Conservation (phyloP, 352 stramenopile species). For the Hyaloperonospora arabidopsidis region DNA sequence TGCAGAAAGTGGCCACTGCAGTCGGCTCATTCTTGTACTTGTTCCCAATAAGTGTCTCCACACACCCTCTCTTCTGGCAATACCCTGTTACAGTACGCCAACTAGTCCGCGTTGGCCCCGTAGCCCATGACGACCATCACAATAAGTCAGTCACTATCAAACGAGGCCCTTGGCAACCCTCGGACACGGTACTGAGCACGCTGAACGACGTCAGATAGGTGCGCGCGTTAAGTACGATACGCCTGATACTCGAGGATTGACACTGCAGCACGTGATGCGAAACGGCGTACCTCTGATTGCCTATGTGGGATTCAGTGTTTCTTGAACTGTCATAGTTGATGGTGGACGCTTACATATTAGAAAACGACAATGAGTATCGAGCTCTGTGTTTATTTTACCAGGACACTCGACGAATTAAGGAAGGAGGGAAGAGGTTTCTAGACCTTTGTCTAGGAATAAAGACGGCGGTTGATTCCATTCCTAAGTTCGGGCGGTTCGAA, state of each 20-base stretch:
- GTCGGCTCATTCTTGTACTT: constrained; percentile 49
- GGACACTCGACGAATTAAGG: no score
- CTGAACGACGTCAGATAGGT: constrained; percentile 60
- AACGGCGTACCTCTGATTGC: constrained; percentile 19
- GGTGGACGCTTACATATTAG: no score
- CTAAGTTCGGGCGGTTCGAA: no score
- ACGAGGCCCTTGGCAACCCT: background rate
- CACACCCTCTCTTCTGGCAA: constrained; percentile 48
- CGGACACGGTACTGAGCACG: constrained; percentile 20
- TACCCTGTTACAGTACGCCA: constrained; percentile 43
- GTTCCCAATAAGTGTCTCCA: constrained; percentile 37
- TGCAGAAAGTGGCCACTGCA: constrained; percentile 56
- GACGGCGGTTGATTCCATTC: no score
- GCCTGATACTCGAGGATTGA: constrained; percentile 39
- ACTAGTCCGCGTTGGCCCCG: constrained; percentile 42
- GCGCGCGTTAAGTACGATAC: constrained; percentile 65
- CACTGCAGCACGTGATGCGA: constrained; percentile 3
- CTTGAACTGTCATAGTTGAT: constrained; percentile 14
- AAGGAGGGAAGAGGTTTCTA: no score
- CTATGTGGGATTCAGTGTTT: constrained; percentile 18
- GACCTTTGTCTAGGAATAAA: no score
- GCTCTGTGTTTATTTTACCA: no score
- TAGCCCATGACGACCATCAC: constrained; percentile 54
- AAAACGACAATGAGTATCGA: no score
- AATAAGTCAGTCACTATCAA: constrained; percentile 33